Evolutionary conservation across 345 rosid species (phyloP), one percentile per base, ranked within the genome.

Genomic region (Rhodamnia argentea): DNA sequence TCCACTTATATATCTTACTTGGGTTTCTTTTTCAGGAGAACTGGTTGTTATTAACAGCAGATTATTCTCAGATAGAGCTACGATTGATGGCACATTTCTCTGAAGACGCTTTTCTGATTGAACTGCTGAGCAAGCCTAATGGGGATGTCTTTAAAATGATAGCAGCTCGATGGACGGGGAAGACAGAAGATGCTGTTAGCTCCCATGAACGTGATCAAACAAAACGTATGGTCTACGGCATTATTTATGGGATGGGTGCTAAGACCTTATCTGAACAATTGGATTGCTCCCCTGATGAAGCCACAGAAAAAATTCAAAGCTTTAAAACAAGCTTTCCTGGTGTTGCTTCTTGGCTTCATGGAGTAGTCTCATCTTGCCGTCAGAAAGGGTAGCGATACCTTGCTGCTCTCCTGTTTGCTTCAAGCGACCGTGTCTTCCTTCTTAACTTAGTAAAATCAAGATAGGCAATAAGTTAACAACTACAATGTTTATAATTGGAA

Each of bases 191-290:
- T 85, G 92, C 94, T 87, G 88, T 97, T 82, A 84, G 90, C 89
- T 86, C 93, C 62, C 85, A 87, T 75, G 98, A 97, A 88, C 91
- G 99, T 91, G 98, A 97, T 84, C 98, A 94, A 90, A 94, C 95
- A 20, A 97, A 97, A 91, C 93, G 99, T 86, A 89, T 97, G 96
- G 92, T 97, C 81, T 97, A 97, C 84, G 99, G 99, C 70, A 95
- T 97, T 91, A 96, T 97, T 47, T 97, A 97, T 90, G 99, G 99
- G 88, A 97, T 97, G 99, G 99, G 99, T 86, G 95, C 99, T 84
- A 95, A 92, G 52, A 89, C 90, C 87, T 98, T 97, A 87, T 93
- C 98, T 50, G 95, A 95, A 88, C 99, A 97, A 90, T 92, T 97
- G 88, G 93, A 92, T 83, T 97, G 99, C 91, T 93, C 92, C 88